phyloP scores from a whole-genome alignment of 805 yeast species.

The Millerago galiae region DNA sequence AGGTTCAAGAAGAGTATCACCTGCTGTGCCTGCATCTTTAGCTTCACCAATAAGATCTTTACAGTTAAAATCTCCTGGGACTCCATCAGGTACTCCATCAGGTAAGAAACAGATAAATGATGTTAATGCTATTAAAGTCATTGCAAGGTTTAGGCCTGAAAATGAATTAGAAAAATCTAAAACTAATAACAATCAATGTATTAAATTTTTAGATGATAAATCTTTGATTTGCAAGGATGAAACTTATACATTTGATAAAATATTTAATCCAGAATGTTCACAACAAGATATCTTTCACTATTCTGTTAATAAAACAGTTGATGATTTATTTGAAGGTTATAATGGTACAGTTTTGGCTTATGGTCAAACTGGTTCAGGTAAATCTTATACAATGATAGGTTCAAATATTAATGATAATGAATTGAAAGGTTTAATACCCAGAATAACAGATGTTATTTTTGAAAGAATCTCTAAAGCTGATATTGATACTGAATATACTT shows the following conservation, averaged over 20 bases:
- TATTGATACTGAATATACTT: slow-evolving; percentile 50
- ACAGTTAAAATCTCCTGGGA: not conserved
- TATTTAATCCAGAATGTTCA: slow-evolving; percentile 43
- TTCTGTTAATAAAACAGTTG: slow-evolving; percentile 55
- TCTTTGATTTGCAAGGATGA: slow-evolving; percentile 11
- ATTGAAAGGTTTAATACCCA: slow-evolving; percentile 58
- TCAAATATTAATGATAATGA: slow-evolving; percentile 23
- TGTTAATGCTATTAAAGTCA: slow-evolving; percentile 47
- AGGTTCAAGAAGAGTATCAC: not conserved
- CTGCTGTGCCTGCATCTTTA: not conserved
- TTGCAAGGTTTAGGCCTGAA: slow-evolving; percentile 67
- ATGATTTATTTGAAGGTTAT: slow-evolving; percentile 67
- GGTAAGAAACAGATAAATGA: not conserved
- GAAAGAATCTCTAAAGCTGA: slow-evolving; percentile 39
- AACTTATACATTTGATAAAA: slow-evolving; percentile 57
- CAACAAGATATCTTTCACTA: slow-evolving; percentile 57
- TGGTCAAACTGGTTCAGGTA: slow-evolving; percentile 84
- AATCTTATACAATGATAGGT: slow-evolving; percentile 76
- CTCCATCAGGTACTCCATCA: slow-evolving; percentile 2
- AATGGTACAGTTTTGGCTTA: slow-evolving; percentile 74
- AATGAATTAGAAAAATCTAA: slow-evolving; percentile 27
- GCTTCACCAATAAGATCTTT: not conserved
- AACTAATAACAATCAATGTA: not conserved
- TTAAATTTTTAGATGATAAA: slow-evolving; percentile 8
- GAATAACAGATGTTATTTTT: slow-evolving; percentile 64